Percentiles rank a stretch among this genome's conserved stretches.
Evolutionary conservation across 1,284 basidiomycete genomes (phyloP).

Genomic region (Moesziomyces globuligerus): DNA sequence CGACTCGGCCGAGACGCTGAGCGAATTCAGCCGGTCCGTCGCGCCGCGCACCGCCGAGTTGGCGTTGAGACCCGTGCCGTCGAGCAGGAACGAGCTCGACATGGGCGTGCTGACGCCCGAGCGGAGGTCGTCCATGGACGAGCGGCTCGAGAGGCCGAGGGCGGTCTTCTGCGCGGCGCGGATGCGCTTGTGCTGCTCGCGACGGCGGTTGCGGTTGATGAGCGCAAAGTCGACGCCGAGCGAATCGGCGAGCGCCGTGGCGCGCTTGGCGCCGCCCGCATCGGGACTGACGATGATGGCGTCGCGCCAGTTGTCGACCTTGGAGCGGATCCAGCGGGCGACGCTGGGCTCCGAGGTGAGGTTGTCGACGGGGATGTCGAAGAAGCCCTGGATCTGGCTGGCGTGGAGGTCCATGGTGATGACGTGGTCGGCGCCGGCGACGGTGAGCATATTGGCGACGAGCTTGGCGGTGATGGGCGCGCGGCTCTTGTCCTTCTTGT

Average conservation of each 20-base stretch:
- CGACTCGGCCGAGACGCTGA: constrained; percentile 35
- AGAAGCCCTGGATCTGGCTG: constrained; percentile 98
- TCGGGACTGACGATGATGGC: constrained; percentile 95
- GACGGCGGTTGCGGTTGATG: constrained; percentile 82
- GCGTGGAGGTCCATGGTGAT: constrained; percentile 99
- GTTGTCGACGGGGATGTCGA: constrained; percentile 98
- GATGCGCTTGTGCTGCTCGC: constrained; percentile 60
- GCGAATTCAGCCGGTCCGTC: constrained; percentile 38
- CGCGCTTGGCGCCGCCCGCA: constrained; percentile 95
- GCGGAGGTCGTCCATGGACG: constrained; percentile 50
- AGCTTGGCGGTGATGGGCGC: constrained; percentile 98
- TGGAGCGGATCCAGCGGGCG: constrained; percentile 77
- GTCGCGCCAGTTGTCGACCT: constrained; percentile 86
- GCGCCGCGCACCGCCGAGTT: constrained; percentile 23
- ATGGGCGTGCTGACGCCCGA: constrained; percentile 56
- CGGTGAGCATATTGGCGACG: constrained; percentile 94
- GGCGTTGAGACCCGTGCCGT: constrained; percentile 37
- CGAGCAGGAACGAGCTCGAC: constrained; percentile 51
- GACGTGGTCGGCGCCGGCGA: constrained; percentile 97
- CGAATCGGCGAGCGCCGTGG: constrained; percentile 93
- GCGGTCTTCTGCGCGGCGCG: constrained; percentile 46
- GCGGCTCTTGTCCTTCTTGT: constrained; percentile 97
- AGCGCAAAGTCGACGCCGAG: constrained; percentile 95
- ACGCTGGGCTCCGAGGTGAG: constrained; percentile 62
- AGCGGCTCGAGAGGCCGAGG: constrained; percentile 36